Base-by-base conservation (phyloP, 2,329 filamentous ascomycete species). In the Venturia carpophila region DNA sequence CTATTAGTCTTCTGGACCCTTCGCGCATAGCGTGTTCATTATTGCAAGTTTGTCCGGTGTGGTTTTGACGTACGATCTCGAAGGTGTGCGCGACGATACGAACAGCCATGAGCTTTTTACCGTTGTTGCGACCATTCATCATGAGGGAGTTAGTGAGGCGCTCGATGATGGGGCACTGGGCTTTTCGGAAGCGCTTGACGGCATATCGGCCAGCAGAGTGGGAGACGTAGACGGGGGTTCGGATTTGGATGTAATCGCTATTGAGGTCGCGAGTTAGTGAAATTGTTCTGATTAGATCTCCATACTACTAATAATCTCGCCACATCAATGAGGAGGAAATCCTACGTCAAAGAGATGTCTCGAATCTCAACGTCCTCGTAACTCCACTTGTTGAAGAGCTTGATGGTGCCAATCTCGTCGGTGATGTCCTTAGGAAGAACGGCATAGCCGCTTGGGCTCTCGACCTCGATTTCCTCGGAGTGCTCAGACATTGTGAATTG, bases 91-190 rank as follows among this genome's bases (percentile, higher is more conserved):
- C 92, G 76, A 99, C 92, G 75, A 99, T 99, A 83, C 94, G 92
- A 81, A 97, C 93, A 79, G 94, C 95, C 92, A 96, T 97, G 79
- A 97, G 88, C 91, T 99, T 99, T 90, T 99, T 99, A 83, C 94
- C 94, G 90, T 97, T 99, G 91, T 99, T 99, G 84, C 94, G 94
- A 83, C 94, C 94, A 89, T 99, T 96, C 93, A 97, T 97, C 95
- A 99, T 99, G 80, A 99, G 89, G 68, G 94, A 97, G 90, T 99
- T 99, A 87, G 94, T 99, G 75, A 99, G 89, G 80, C 94, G 93
- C 90, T 99, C 94, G 79, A 99, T 97, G 63, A 64, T 97, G 77
- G 94, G 94, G 91, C 94, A 99, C 87, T 97, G 95, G 80, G 95
- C 94, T 89, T 99, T 99, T 86, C 94, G 91, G 91, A 99, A 99